phyloP scores from a whole-genome alignment of 129 eudicot genomes.

The Centaurea solstitialis region DNA sequence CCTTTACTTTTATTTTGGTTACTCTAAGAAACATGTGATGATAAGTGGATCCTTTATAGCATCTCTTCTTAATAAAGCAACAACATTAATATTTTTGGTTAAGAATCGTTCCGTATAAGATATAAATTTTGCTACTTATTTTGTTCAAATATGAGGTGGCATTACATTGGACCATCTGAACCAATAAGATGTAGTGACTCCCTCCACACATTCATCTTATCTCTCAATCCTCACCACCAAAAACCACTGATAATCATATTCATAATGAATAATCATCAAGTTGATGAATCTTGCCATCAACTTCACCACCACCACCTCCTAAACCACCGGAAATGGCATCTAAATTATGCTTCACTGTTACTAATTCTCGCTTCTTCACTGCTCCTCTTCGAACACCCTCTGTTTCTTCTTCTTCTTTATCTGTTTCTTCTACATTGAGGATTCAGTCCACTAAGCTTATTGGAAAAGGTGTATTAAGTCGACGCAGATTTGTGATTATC shows the following conservation, averaged over 20 bases:
- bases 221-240: neutral
- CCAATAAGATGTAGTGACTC: no score
- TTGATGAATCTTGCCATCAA: slow-evolving; percentile 7
- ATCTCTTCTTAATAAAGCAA: no score
- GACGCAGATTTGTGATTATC: slow-evolving; percentile 44
- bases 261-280: no score
- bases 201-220: neutral
- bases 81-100: no score
- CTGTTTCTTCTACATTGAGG: slow-evolving; percentile 40
- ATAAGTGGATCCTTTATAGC: no score
- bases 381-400: slow-evolving; percentile 56
- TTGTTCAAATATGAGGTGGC: no score
- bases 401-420: slow-evolving; percentile 32
- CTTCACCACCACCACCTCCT: slow-evolving; percentile 20
- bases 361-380: slow-evolving; percentile 54
- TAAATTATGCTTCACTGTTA: slow-evolving; percentile 54
- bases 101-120: no score
- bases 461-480: slow-evolving; percentile 25
- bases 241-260: neutral
- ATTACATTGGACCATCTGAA: no score
- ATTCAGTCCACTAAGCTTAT: slow-evolving; percentile 39
- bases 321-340: slow-evolving; percentile 67
- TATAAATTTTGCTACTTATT: no score
- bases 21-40: no score
- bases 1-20: no score